Percentiles rank a stretch among this genome's conserved stretches.
These are phyloP conservation scores for Amanita pseudoporphyria DNA, from an alignment of 768 basidiomycete species.

Conservation along the genomic window DNA sequence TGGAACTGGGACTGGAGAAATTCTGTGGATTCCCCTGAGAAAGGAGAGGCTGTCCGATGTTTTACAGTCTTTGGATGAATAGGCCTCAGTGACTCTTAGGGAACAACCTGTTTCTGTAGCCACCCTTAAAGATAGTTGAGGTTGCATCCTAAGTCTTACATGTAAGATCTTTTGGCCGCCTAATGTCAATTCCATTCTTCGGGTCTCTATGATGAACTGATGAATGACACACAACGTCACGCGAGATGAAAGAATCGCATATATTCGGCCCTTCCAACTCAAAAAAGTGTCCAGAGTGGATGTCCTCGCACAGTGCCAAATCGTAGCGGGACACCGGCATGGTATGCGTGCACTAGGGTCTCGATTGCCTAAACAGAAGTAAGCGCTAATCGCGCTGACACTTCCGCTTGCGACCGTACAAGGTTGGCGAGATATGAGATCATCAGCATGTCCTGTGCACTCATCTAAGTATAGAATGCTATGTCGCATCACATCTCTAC, in stretches of 20 bases:
- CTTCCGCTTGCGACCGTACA: slow-evolving; percentile 87
- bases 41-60: slow-evolving; percentile 59
- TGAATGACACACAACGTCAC: too few relatives aligned
- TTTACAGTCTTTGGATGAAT: slow-evolving; percentile 16
- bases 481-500: slow-evolving; percentile 5
- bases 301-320: too few relatives aligned
- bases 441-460: slow-evolving; percentile 77
- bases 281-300: too few relatives aligned
- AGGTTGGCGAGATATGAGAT: slow-evolving; percentile 91
- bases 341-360: neutral
- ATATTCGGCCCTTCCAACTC: too few relatives aligned
- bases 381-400: slow-evolving; percentile 80
- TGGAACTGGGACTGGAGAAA: slow-evolving; percentile 38
- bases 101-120: neutral
- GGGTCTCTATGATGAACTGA: too few relatives aligned
- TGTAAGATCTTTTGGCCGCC: too few relatives aligned
- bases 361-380: slow-evolving; percentile 30
- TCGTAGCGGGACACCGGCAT: too few relatives aligned
- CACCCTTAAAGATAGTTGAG: too few relatives aligned
- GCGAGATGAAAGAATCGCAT: too few relatives aligned
- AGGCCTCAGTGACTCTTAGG: neutral
- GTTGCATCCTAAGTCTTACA: too few relatives aligned
- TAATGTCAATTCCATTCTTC: too few relatives aligned
- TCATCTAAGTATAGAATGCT: neutral
- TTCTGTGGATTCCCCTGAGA: slow-evolving; percentile 82